Evolutionary conservation across 805 yeast species (phyloP), one percentile per base, ranked within the genome.

Genomic region (Monosporozyma servazzii): DNA sequence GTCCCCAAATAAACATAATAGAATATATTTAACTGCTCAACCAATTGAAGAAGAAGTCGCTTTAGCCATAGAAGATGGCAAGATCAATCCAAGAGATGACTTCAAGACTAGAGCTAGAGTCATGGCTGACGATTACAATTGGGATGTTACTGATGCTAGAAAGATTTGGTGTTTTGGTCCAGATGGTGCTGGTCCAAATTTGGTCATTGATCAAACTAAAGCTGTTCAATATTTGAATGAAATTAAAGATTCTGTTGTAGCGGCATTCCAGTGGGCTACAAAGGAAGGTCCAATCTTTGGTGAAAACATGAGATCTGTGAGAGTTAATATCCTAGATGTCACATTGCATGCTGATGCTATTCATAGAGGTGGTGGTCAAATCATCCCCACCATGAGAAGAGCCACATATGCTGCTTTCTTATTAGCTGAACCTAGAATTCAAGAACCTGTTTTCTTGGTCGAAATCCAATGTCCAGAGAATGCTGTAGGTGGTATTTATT

Each of bases 131-230:
- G 96, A 93, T 75, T 93, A 76, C 84, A 96, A 91, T 67, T 91
- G 99, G 99, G 98, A 91, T 74, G 97, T 93, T 73, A 83, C 96
- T 66, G 99, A 91, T 73, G 99, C 97, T 78, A 89, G 99, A 86
- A 91, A 91, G 93, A 93, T 91, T 73, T 91, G 99, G 99, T 88
- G 96, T 86, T 91, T 91, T 88, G 99, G 99, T 80, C 98, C 99
- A 74, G 99, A 91, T 73, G 97, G 97, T 78, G 83, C 80, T 75
- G 99, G 99, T 78, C 90, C 99, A 71, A 91, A 91, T 82, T 77
- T 93, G 72, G 97, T 91, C 72, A 95, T 91, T 76, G 99, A 91
- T 81, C 97, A 90, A 80, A 91, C 98, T 71, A 91, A 91, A 90
- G 99, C 99, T 71, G 98, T 91, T 60, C 98, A 91, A 81, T 91